A percentile compares a stretch with the other conserved stretches of the same genome.
Evolutionary conservation across 2,329 filamentous ascomycete species (phyloP).

Genomic region (Fusarium duplospermum): DNA sequence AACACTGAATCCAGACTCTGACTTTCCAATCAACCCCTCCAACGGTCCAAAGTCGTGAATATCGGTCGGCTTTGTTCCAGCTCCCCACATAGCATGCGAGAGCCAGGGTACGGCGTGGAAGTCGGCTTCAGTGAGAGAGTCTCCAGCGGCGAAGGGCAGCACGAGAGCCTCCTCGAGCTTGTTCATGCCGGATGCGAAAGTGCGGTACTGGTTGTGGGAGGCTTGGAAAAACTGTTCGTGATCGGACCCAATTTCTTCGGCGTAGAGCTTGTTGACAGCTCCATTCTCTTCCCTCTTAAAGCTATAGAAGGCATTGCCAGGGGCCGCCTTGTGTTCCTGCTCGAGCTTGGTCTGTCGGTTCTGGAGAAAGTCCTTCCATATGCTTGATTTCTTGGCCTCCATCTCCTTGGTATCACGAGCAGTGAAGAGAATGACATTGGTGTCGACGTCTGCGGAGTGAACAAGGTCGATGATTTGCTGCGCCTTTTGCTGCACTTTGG

Average conservation of each 20-base stretch:
- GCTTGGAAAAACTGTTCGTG: constrained; percentile 21
- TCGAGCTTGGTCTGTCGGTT: constrained; percentile 26
- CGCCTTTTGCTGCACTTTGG: not conserved
- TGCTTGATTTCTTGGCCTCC: constrained; percentile 5
- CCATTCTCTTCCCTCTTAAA: constrained; percentile 29
- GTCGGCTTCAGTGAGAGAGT: constrained; percentile 29
- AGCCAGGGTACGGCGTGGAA: constrained; percentile 30
- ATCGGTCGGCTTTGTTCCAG: not conserved
- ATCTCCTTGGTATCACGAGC: constrained; percentile 22
- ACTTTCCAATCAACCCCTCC: constrained; percentile 6
- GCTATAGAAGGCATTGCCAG: constrained; percentile 33
- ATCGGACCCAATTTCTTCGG: not conserved
- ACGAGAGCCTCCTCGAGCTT: constrained; percentile 27
- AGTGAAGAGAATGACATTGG: constrained; percentile 27
- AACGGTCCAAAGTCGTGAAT: not conserved
- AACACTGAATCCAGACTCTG: not conserved
- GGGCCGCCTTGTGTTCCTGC: constrained; percentile 11
- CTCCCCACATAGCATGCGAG: constrained; percentile 28
- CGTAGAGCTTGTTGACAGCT: constrained; percentile 12
- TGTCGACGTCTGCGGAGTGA: constrained; percentile 21
- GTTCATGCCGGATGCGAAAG: constrained; percentile 22
- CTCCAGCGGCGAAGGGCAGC: constrained; percentile 31
- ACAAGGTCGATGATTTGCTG: constrained; percentile 29
- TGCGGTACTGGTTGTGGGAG: not conserved
- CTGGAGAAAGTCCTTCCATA: constrained; percentile 12